These are phyloP conservation scores for Puccinia hordei DNA, from an alignment of 1,284 basidiomycete species.

Conservation along the genomic window DNA sequence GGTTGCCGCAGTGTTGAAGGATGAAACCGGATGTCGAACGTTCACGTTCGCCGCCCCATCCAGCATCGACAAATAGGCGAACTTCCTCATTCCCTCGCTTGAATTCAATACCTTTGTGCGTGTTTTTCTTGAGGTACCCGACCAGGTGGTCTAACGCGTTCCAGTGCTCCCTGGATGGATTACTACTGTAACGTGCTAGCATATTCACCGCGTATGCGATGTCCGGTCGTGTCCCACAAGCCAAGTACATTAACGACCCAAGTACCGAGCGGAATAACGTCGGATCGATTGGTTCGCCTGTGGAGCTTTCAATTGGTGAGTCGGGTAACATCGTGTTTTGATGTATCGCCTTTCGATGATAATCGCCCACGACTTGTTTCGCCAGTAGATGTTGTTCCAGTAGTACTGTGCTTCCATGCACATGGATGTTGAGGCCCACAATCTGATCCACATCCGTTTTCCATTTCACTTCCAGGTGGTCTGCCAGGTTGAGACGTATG, in stretches of 20 bases:
- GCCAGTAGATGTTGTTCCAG: conserved; percentile 11
- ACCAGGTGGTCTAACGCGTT: neutral
- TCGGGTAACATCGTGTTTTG: conserved; percentile 5
- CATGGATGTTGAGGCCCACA: conserved; percentile 17
- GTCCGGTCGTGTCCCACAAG: no score
- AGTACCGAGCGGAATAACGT: neutral
- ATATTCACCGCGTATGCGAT: no score
- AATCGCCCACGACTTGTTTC: neutral
- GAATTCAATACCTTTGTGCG: neutral
- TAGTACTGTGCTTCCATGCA: neutral
- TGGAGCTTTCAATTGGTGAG: neutral
- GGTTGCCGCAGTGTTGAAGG: neutral
- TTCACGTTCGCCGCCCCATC: no score
- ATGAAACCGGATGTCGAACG: neutral
- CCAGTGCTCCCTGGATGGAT: neutral
- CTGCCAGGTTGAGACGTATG: neutral
- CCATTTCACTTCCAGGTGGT: conserved; percentile 17
- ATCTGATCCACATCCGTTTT: neutral
- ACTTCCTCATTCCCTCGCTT: neutral
- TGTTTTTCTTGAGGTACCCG: conserved; percentile 1
- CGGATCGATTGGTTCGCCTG: neutral
- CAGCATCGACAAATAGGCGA: neutral
- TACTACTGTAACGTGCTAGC: neutral
- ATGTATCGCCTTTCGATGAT: neutral
- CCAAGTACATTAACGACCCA: no score